Conservation (phyloP, 345 rosid genomes). For the Euphorbia lathyris region DNA sequence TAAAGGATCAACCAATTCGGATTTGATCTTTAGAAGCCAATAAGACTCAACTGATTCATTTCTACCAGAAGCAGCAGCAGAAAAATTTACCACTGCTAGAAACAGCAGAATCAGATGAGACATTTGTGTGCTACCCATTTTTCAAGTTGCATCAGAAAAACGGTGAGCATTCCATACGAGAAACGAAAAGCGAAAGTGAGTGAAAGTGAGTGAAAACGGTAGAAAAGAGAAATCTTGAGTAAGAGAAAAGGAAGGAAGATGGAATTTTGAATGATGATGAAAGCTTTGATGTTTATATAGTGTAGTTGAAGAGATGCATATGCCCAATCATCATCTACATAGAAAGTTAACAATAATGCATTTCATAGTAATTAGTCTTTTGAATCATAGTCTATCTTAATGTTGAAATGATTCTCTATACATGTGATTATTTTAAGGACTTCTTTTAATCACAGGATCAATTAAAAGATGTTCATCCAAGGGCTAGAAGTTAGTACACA, state of each 20-base stretch:
- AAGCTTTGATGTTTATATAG: constrained; percentile 32
- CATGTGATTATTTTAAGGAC: background rate
- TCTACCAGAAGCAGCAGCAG: constrained; percentile 18
- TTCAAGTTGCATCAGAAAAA: constrained; percentile 15
- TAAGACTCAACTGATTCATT: constrained; percentile 35
- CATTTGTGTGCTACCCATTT: constrained; percentile 33
- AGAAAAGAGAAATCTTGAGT: constrained; percentile 6
- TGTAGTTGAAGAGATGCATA: constrained; percentile 7
- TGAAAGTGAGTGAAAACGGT: constrained; percentile 17
- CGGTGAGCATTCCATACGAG: constrained; percentile 17
- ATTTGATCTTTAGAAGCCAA: constrained; percentile 55
- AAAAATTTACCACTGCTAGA: constrained; percentile 15
- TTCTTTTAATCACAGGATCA: background rate
- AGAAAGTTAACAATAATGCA: constrained; percentile 22
- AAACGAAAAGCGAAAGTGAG: constrained; percentile 22
- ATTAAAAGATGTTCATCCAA: background rate
- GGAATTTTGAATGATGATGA: constrained; percentile 19
- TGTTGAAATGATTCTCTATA: background rate
- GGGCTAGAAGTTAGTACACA: background rate
- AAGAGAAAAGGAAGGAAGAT: constrained; percentile 8
- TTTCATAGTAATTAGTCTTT: constrained; percentile 14
- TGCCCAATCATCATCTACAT: constrained; percentile 17
- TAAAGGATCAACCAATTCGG: constrained; percentile 45
- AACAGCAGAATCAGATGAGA: constrained; percentile 33
- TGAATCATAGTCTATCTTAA: background rate